Percentiles rank a stretch among this genome's conserved stretches.
These are phyloP conservation scores for Podospora appendiculata DNA, from an alignment of 495 filamentous ascomycete genomes.

Conservation along the genomic window DNA sequence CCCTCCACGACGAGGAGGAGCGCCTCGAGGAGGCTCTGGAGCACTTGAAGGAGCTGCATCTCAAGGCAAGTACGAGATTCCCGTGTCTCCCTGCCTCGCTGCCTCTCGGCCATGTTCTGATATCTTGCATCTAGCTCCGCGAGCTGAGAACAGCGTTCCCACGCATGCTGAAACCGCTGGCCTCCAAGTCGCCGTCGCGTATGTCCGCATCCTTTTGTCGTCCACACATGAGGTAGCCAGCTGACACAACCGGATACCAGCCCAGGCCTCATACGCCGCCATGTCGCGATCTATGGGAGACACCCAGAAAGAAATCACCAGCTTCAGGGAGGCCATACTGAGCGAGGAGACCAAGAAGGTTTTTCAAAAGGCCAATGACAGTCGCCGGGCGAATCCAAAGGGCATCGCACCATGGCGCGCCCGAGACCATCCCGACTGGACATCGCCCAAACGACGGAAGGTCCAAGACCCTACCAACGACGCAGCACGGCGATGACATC, in stretches of 20 bases:
- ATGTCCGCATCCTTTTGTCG: constrained; percentile 7
- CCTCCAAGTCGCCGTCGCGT: constrained; percentile 29
- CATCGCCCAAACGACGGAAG: constrained; percentile 1
- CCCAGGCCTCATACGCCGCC: constrained; percentile 27
- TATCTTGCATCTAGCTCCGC: constrained; percentile 25
- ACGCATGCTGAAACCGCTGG: constrained; percentile 37
- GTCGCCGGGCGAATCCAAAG: constrained; percentile 34
- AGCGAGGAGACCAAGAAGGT: constrained; percentile 33
- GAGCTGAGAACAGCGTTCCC: constrained; percentile 37
- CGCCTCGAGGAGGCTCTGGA: constrained; percentile 26
- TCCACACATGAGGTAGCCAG: background rate
- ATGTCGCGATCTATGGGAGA: constrained; percentile 29
- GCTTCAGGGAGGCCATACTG: constrained; percentile 31
- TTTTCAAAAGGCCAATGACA: constrained; percentile 33
- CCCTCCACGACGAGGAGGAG: constrained; percentile 21
- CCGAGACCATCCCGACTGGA: constrained; percentile 27
- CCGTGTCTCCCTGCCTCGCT: background rate
- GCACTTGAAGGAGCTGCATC: constrained; percentile 32
- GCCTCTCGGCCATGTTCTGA: background rate
- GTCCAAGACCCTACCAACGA: background rate
- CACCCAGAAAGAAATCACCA: constrained; percentile 33
- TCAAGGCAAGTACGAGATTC: constrained; percentile 26
- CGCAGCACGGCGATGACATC: background rate
- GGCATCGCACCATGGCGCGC: constrained; percentile 44
- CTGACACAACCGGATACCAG: constrained; percentile 18